phyloP scores from a whole-genome alignment of 805 yeast genomes.

The Alloascoidea africana region DNA sequence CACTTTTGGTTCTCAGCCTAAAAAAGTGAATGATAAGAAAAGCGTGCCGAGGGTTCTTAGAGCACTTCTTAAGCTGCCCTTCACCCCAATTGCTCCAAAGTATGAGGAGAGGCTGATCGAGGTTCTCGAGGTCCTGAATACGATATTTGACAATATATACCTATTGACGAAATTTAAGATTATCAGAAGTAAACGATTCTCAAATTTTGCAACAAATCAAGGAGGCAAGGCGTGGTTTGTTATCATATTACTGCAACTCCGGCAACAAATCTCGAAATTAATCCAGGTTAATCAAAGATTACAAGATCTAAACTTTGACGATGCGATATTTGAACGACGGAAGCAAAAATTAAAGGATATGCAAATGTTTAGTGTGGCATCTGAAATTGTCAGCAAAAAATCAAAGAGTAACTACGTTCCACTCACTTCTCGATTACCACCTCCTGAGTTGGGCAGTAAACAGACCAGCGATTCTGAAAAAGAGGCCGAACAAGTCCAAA shows the following conservation, averaged over 20 bases:
- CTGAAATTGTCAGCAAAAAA: background rate
- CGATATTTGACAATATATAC: background rate
- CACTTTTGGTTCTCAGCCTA: no score
- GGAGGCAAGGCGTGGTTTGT: background rate
- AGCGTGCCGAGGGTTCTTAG: background rate
- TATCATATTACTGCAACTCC: background rate
- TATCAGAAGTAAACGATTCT: background rate
- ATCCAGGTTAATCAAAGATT: background rate
- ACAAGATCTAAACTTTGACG: background rate
- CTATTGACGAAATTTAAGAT: background rate
- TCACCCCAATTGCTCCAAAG: background rate
- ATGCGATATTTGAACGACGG: background rate
- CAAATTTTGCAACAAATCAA: background rate
- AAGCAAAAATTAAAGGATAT: background rate
- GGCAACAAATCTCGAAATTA: constrained; percentile 1
- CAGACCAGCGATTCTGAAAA: background rate
- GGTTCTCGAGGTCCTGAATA: background rate
- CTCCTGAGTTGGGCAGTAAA: no score
- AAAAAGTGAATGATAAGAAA: no score
- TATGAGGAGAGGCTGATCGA: background rate
- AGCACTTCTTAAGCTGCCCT: background rate
- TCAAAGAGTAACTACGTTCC: background rate
- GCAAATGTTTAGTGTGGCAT: background rate
- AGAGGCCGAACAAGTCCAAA: background rate
- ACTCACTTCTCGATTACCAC: background rate